These are phyloP conservation scores for Paracamarosporium sp. DNA, from an alignment of 2,329 filamentous ascomycete genomes.

Conservation along the genomic window DNA sequence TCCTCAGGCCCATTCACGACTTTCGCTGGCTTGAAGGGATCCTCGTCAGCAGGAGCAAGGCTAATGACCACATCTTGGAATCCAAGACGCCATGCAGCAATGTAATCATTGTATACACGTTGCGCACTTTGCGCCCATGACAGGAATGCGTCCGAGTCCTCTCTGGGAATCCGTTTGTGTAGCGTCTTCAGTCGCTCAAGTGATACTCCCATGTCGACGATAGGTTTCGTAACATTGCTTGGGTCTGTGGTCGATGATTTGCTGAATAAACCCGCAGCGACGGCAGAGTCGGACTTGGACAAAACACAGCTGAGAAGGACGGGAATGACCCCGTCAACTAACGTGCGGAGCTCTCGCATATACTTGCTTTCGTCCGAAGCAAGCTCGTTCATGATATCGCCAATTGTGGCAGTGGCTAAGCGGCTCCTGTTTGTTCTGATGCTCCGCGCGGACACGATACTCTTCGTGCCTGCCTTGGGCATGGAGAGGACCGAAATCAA, in stretches of 20 bases:
- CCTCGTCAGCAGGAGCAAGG: slow-evolving; percentile 76
- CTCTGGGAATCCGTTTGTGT: slow-evolving; percentile 80
- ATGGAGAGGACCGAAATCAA: slow-evolving; percentile 90
- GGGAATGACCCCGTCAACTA: slow-evolving; percentile 94
- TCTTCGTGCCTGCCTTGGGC: slow-evolving; percentile 68
- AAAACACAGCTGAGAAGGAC: slow-evolving; percentile 87
- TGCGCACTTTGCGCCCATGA: slow-evolving; percentile 82
- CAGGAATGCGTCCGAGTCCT: slow-evolving; percentile 74
- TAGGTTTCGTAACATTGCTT: slow-evolving; percentile 75
- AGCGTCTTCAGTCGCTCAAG: slow-evolving; percentile 82
- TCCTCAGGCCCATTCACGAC: slow-evolving; percentile 52
- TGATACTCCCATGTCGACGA: slow-evolving; percentile 91
- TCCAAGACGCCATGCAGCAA: slow-evolving; percentile 87
- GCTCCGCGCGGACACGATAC: slow-evolving; percentile 78
- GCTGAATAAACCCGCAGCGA: slow-evolving; percentile 72
- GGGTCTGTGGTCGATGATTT: slow-evolving; percentile 64
- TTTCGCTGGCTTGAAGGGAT: slow-evolving; percentile 57
- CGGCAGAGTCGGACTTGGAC: slow-evolving; percentile 69
- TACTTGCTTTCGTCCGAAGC: slow-evolving; percentile 86
- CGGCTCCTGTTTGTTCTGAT: slow-evolving; percentile 75
- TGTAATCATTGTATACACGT: slow-evolving; percentile 82
- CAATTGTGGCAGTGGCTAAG: slow-evolving; percentile 71
- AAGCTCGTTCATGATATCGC: slow-evolving; percentile 81
- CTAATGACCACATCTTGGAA: slow-evolving; percentile 96
- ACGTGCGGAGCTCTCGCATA: slow-evolving; percentile 85